These are phyloP conservation scores for Aplosporella prunicola DNA, from an alignment of 2,329 filamentous ascomycete species.

Conservation along the genomic window DNA sequence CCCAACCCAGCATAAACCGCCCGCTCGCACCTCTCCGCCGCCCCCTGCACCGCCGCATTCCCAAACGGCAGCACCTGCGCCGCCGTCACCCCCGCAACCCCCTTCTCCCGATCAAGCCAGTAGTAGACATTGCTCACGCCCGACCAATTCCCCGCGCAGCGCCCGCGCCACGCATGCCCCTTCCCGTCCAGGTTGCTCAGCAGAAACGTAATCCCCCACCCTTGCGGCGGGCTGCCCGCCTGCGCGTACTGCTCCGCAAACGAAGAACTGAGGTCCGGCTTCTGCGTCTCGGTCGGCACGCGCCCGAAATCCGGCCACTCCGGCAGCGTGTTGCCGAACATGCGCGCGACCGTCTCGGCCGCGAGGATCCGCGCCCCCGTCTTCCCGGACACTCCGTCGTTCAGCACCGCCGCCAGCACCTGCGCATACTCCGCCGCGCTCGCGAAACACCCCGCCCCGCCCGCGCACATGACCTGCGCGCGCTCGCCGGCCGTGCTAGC, in stretches of 20 bases:
- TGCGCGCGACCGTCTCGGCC: conserved; percentile 49
- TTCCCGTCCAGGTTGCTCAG: conserved; percentile 28
- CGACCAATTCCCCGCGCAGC: conserved; percentile 47
- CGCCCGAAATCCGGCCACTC: conserved; percentile 45
- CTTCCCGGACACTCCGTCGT: conserved; percentile 51
- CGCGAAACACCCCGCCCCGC: conserved; percentile 53
- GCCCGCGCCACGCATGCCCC: conserved; percentile 4
- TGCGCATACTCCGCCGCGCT: conserved; percentile 52
- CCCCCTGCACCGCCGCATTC: conserved; percentile 23
- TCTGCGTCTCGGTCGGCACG: conserved; percentile 35
- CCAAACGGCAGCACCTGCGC: conserved; percentile 27
- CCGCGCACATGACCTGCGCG: conserved; percentile 45
- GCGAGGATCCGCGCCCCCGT: conserved; percentile 48
- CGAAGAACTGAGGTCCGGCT: conserved; percentile 40
- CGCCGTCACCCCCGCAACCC: conserved; percentile 36
- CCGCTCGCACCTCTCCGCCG: conserved; percentile 28
- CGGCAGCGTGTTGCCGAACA: conserved; percentile 57
- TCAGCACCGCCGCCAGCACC: conserved; percentile 53
- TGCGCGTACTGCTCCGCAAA: conserved; percentile 43
- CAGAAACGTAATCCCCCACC: conserved; percentile 55
- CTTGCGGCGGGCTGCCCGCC: conserved; percentile 45
- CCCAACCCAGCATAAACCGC: conserved; percentile 27
- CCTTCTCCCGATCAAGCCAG: conserved; percentile 54
- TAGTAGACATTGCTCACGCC: conserved; percentile 53
- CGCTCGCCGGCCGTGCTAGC: conserved; percentile 36